Percentiles rank a stretch among this genome's conserved stretches.
phyloP scores from a whole-genome alignment of 371 early-diverging fungal genomes.

The Mucor mucedo region DNA sequence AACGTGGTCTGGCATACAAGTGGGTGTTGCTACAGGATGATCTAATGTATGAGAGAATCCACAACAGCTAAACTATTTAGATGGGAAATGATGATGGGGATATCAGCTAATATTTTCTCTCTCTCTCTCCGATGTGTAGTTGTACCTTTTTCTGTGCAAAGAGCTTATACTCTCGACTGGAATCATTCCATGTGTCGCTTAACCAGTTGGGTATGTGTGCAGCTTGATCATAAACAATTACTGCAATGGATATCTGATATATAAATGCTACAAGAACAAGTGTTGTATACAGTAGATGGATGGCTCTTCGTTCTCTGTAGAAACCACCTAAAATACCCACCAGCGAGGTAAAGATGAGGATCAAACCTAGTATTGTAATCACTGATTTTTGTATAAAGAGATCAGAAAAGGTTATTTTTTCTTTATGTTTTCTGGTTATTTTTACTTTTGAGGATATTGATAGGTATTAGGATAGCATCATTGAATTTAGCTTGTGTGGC shows the following conservation, averaged over 20 bases:
- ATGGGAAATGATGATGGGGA: no score
- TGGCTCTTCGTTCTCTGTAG: slow-evolving; percentile 31
- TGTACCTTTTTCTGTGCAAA: slow-evolving; percentile 39
- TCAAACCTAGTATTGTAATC: slow-evolving; percentile 46
- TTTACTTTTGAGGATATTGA: slow-evolving; percentile 49
- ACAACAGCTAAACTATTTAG: slow-evolving; percentile 36
- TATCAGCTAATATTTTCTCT: no score
- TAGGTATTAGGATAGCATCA: slow-evolving; percentile 37
- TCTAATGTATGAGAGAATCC: slow-evolving; percentile 40
- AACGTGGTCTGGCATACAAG: slow-evolving; percentile 31
- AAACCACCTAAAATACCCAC: slow-evolving; percentile 45
- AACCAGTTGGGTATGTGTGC: slow-evolving; percentile 41
- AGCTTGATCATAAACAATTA: slow-evolving; percentile 46
- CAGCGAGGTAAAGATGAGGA: slow-evolving; percentile 41
- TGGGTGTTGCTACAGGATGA: slow-evolving; percentile 31
- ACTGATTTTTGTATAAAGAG: slow-evolving; percentile 24
- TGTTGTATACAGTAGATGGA: slow-evolving; percentile 42
- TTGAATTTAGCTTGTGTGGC: slow-evolving; percentile 36
- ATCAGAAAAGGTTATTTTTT: no score
- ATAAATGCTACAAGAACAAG: slow-evolving; percentile 39
- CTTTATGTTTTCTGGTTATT: not conserved
- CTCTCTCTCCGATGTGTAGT: no score
- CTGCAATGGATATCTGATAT: slow-evolving; percentile 39
- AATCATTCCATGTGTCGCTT: slow-evolving; percentile 35
- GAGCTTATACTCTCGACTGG: slow-evolving; percentile 32